phyloP scores from a whole-genome alignment of 2,329 filamentous ascomycete species.

The Monilinia fructigena region DNA sequence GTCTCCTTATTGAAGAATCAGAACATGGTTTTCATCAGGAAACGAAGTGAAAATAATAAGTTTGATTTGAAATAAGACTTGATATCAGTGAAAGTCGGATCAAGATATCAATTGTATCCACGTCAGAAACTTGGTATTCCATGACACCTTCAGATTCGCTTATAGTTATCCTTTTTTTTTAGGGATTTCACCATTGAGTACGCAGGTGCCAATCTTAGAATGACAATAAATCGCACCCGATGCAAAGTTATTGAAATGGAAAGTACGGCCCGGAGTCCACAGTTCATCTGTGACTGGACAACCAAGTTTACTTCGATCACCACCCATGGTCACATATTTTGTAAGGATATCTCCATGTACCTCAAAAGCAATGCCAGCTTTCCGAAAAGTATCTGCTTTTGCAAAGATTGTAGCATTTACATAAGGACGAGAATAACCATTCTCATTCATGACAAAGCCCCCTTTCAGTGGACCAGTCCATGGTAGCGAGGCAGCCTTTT shows the following conservation, averaged over 20 bases:
- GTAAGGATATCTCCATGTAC: constrained; percentile 18
- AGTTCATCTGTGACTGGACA: constrained; percentile 9
- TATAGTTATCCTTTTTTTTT: constrained; percentile 15
- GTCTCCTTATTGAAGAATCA: background rate
- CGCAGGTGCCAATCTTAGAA: constrained; percentile 9
- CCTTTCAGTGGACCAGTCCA: constrained; percentile 14
- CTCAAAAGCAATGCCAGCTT: constrained; percentile 15
- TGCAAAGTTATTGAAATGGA: constrained; percentile 9
- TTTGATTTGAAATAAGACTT: too few relatives aligned
- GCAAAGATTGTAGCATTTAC: constrained; percentile 14
- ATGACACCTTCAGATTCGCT: constrained; percentile 7
- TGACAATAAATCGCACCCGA: constrained; percentile 14
- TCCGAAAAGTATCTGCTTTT: constrained; percentile 14
- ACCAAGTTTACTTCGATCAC: constrained; percentile 11
- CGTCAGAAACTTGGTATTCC: constrained; percentile 11
- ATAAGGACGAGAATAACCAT: constrained; percentile 14
- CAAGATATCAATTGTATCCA: too few relatives aligned
- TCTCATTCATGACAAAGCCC: constrained; percentile 7
- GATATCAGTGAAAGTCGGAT: too few relatives aligned
- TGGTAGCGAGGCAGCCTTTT: constrained; percentile 10
- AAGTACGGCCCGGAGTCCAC: constrained; percentile 5
- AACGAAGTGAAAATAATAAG: too few relatives aligned
- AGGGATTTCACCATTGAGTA: background rate
- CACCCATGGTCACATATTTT: background rate
- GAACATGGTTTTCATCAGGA: too few relatives aligned